These are phyloP conservation scores for Coemansia sp. DNA, from an alignment of 192 early-diverging fungal genomes.

Conservation along the genomic window DNA sequence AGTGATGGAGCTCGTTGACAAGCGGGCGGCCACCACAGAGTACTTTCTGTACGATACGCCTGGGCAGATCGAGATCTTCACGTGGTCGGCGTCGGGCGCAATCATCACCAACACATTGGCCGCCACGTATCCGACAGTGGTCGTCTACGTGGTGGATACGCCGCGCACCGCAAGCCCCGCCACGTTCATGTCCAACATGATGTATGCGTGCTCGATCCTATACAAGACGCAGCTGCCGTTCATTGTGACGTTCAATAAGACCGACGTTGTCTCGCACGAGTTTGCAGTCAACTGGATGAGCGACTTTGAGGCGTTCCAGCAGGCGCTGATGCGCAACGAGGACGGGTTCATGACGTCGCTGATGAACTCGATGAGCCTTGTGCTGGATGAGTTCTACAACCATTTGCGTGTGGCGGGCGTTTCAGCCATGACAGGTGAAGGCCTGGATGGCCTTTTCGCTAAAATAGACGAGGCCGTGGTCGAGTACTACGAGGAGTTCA, in stretches of 20 bases:
- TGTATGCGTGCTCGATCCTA: conserved; percentile 94
- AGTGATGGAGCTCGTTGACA: conserved; percentile 82
- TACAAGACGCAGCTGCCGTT: conserved; percentile 98
- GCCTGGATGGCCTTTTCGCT: conserved; percentile 87
- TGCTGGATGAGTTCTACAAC: conserved; percentile 95
- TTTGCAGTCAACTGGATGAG: conserved; percentile 96
- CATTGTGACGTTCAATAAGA: conserved; percentile 94
- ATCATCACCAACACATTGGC: conserved; percentile 95
- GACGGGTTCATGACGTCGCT: conserved; percentile 88
- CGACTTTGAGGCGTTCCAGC: conserved; percentile 93
- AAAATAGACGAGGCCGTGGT: conserved; percentile 74
- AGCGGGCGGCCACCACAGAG: conserved; percentile 71
- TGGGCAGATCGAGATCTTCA: conserved; percentile 99
- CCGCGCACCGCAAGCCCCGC: conserved; percentile 86
- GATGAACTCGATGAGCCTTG: conserved; percentile 93
- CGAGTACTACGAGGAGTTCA: conserved; percentile 89
- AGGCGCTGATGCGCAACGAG: conserved; percentile 75
- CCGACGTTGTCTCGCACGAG: conserved; percentile 84
- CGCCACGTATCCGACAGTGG: conserved; percentile 84
- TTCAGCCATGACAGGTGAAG: conserved; percentile 86
- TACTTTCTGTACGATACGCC: conserved; percentile 83
- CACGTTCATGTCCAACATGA: conserved; percentile 99
- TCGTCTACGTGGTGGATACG: conserved; percentile 95
- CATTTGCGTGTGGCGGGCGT: conserved; percentile 81
- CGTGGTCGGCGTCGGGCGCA: conserved; percentile 94